A percentile compares a stretch with the other conserved stretches of the same genome.
phyloP scores from a whole-genome alignment of 192 early-diverging fungal species.

The Haplosporangium gracile region DNA sequence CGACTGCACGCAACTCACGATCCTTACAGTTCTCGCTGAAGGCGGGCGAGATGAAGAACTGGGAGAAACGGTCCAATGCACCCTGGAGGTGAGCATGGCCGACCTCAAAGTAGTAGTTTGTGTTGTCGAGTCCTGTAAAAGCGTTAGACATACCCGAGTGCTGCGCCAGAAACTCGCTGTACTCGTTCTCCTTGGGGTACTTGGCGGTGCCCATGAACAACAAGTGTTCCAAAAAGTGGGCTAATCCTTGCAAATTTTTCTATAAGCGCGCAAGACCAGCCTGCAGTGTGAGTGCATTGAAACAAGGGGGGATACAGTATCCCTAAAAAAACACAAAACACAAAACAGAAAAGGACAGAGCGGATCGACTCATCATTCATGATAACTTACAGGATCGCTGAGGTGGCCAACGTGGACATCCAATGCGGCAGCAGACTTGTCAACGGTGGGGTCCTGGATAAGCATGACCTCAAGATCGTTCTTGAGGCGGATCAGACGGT shows the following conservation, averaged over 20 bases:
- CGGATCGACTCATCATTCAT: neutral
- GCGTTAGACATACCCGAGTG: constrained; percentile 88
- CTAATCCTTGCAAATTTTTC: constrained; percentile 81
- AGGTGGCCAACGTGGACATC: constrained; percentile 89
- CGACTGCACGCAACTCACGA: constrained; percentile 93
- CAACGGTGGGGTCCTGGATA: constrained; percentile 78
- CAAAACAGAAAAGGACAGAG: neutral
- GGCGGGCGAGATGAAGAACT: constrained; percentile 95
- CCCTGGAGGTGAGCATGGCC: constrained; percentile 69
- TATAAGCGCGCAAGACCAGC: constrained; percentile 25
- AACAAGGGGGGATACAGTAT: neutral
- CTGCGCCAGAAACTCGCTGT: constrained; percentile 75
- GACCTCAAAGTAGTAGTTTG: constrained; percentile 93
- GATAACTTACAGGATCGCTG: constrained; percentile 74
- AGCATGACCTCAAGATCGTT: constrained; percentile 79
- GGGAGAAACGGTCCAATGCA: constrained; percentile 79
- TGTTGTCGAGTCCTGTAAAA: constrained; percentile 81
- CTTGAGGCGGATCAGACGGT: constrained; percentile 67
- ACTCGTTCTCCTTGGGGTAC: constrained; percentile 89
- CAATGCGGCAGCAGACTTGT: constrained; percentile 83
- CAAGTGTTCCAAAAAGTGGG: constrained; percentile 88
- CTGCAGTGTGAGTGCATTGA: neutral
- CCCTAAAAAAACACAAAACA: neutral
- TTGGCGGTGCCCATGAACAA: constrained; percentile 77
- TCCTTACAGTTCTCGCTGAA: constrained; percentile 92